These are phyloP conservation scores for Xylariaceae sp. DNA, from an alignment of 2,329 filamentous ascomycete genomes.

Conservation along the genomic window DNA sequence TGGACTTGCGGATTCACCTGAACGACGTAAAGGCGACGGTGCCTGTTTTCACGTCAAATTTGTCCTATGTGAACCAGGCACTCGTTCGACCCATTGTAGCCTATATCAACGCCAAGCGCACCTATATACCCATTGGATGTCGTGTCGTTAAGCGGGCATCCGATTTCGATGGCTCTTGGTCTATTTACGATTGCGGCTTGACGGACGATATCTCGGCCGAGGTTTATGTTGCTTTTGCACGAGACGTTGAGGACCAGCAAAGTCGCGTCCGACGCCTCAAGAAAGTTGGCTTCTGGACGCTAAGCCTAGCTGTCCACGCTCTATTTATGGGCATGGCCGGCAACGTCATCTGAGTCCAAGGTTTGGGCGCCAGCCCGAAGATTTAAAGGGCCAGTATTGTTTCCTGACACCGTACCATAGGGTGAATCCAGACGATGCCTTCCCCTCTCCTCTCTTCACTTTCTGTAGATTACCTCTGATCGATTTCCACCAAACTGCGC, in stretches of 20 bases:
- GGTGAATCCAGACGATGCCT: constrained; percentile 8
- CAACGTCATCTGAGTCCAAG: constrained; percentile 53
- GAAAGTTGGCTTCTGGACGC: constrained; percentile 94
- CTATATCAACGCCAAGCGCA: constrained; percentile 93
- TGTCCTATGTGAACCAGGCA: constrained; percentile 94
- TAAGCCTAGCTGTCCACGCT: constrained; percentile 87
- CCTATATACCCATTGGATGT: constrained; percentile 93
- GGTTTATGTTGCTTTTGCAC: constrained; percentile 90
- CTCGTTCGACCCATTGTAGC: constrained; percentile 94
- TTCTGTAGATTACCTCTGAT: constrained; percentile 13
- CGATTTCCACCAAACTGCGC: background rate
- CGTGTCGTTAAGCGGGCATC: constrained; percentile 82
- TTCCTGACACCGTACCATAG: background rate
- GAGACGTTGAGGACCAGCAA: constrained; percentile 85
- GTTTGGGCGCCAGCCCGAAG: background rate
- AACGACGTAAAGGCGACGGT: constrained; percentile 93
- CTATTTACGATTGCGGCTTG: constrained; percentile 84
- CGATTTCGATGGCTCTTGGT: constrained; percentile 96
- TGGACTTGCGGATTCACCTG: constrained; percentile 91
- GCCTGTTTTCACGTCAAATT: constrained; percentile 83
- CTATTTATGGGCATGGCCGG: constrained; percentile 94
- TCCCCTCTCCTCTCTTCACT: background rate
- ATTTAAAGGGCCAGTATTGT: background rate
- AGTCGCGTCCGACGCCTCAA: constrained; percentile 81
- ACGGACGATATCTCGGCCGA: constrained; percentile 92